Evolutionary conservation across 345 rosid species (phyloP).

Genomic region (Cardamine occulta): DNA sequence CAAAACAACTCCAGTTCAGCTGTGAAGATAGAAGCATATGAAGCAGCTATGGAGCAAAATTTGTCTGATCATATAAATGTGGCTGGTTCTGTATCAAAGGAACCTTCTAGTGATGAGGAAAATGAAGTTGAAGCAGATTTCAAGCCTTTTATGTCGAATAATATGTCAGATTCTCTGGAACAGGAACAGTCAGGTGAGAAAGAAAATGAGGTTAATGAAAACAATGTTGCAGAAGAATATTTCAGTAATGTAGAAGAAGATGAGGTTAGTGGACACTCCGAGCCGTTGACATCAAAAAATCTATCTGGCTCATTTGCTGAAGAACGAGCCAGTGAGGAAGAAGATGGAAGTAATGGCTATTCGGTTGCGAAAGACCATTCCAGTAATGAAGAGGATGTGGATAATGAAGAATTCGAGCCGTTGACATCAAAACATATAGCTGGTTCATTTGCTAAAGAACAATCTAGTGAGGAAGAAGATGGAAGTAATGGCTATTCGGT

Average conservation of each 20-base stretch:
- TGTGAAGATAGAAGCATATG: slow-evolving; percentile 23
- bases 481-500: too few relatives aligned
- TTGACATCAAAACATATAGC: background rate
- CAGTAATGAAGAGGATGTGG: slow-evolving; percentile 22
- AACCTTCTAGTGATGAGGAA: slow-evolving; percentile 43
- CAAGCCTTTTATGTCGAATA: slow-evolving; percentile 41
- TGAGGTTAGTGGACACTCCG: slow-evolving; percentile 17
- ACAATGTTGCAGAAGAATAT: slow-evolving; percentile 40
- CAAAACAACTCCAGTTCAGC: slow-evolving; percentile 22
- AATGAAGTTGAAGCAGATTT: slow-evolving; percentile 45
- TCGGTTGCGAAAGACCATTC: too few relatives aligned
- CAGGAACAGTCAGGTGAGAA: slow-evolving; percentile 38
- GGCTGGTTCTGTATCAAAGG: slow-evolving; percentile 46
- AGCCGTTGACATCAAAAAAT: background rate
- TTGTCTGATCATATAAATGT: slow-evolving; percentile 30
- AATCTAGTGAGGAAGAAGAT: too few relatives aligned
- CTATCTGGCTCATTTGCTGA: background rate
- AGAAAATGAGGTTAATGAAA: slow-evolving; percentile 27
- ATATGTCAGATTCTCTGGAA: slow-evolving; percentile 43
- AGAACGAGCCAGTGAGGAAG: too few relatives aligned
- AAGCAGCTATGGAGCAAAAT: slow-evolving; percentile 27
- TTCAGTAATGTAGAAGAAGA: slow-evolving; percentile 40
- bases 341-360: too few relatives aligned
- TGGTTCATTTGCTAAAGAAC: background rate
- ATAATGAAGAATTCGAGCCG: background rate